Evolutionary conservation across 1,284 basidiomycete genomes (phyloP).

Genomic region (Malassezia brasiliensis): DNA sequence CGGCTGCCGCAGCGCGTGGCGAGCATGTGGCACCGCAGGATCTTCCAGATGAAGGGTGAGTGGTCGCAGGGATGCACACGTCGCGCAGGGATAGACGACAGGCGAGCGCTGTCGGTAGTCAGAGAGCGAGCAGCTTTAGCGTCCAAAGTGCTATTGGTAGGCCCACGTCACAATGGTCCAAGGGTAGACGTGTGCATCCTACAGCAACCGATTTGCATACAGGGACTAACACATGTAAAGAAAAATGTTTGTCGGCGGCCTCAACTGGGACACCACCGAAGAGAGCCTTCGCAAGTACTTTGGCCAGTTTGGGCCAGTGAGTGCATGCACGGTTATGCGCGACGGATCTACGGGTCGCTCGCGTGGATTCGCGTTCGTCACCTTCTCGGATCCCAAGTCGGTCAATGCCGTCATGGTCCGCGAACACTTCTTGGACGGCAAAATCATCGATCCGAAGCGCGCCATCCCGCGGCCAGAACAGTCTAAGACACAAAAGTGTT

Average conservation of each 20-base stretch:
- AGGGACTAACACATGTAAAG: conserved; percentile 50
- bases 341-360: conserved; percentile 75
- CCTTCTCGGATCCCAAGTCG: conserved; percentile 73
- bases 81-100: conserved; percentile 1
- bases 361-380: conserved; percentile 85
- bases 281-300: conserved; percentile 77
- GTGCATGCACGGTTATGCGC: conserved; percentile 88
- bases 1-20: conserved; percentile 14
- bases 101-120: conserved; percentile 7
- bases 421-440: conserved; percentile 83
- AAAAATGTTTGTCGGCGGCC: conserved; percentile 94
- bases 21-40: conserved; percentile 20
- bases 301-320: conserved; percentile 77
- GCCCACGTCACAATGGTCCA: not conserved
- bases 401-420: conserved; percentile 77
- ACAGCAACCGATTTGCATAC: not conserved
- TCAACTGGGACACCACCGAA: conserved; percentile 97
- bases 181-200: not conserved
- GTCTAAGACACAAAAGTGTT: conserved; percentile 54
- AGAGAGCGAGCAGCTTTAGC: conserved; percentile 4
- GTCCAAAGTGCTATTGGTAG: not conserved
- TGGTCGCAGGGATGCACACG: conserved; percentile 12
- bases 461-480: conserved; percentile 68
- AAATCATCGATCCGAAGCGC: conserved; percentile 96
- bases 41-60: conserved; percentile 19